Evolutionary conservation across 2,329 filamentous ascomycete genomes (phyloP), one percentile per base, ranked within the genome.

Genomic region (Colletotrichum lindemuthianum): DNA sequence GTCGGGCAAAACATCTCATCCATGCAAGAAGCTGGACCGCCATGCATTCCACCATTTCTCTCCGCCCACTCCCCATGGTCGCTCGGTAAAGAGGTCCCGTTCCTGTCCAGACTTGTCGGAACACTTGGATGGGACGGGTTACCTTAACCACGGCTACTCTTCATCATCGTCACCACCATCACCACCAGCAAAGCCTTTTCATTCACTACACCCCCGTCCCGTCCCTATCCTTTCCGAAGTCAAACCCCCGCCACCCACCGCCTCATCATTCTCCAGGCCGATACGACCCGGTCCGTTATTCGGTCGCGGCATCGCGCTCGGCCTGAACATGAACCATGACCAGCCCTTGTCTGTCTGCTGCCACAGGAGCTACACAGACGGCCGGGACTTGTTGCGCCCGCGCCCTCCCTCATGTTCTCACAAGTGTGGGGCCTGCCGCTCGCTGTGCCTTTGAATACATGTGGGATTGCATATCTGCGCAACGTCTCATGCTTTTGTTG

Each of bases 171-270:
- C 33, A 52, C 48, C 56, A 44, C 8, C 11, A 44, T 15, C 41
- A 44, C 13, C 11, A n/a, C 41, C 41, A 45, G 15, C 45, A 48
- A 10, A 2, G 24, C 11, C 45, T 48, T 33, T 16, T 12, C 16
- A 5, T 48, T 9, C 16, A 13, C 41, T 48, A n/a, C 37, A 12
- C 13, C 41, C 41, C 56, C 44, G 41, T 24, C 43, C 37, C 52
- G 33, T 67, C 64, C 64, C 64, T 67, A 67, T 67, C 60, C 49
- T 65, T 67, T 44, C 64, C 64, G 64, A 67, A 52, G 55, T 34
- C 56, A 44, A 55, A 34, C 60, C 59, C 54, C 64, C 48, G 40
- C 64, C 63, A 3, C 63, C 53, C 49, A 57, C 53, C 53, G 43
- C 49, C 55, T 57, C 54, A 39, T 15, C 58, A 45, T 36, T 44